Base-by-base conservation (phyloP, 2,329 filamentous ascomycete species). In the Monosporascus sp. region DNA sequence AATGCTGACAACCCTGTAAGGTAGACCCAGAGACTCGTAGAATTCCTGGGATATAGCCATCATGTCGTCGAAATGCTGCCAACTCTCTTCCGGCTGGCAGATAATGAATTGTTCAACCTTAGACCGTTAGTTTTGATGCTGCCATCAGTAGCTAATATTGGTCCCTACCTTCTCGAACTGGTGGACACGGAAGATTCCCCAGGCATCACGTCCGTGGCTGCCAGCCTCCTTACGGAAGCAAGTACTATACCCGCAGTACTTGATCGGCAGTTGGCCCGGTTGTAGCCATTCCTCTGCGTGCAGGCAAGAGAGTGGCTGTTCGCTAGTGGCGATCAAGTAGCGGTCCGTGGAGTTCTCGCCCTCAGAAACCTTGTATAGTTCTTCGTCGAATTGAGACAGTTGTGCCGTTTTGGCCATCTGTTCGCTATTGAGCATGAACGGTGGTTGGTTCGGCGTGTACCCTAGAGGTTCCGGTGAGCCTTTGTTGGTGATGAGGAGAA, bases 331-430 rank as follows among this genome's bases (percentile, higher is more conserved):
- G 62, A 81, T 81, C 14, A 81, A 72, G 62, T 87, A 86, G 76
- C 97, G 97, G 75, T 97, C 94, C 49, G 88, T 90, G 64, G 90
- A 84, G 59, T 90, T 85, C 63, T 95, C 91, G 55, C 90, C 89
- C 69, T 88, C 88, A 61, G 93, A 85, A 24, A 99, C 93, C 76
- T 97, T 97, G 81, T 99, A 99, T 50, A 99, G 78, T 72, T 97
- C 93, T 71, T 97, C 94, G 67, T 99, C 94, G 66, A 99, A 99
- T 66, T 97, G 89, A 62, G 94, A 91, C 26, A 99, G 84, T 74
- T 99, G 94, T 2, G 94, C 94, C 0, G 94, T 99, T 79, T 97
- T 97, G 56, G 89, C 92, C 94, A 99, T 99, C 70, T 91, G 87
- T 49, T 96, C 89, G 72, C 31, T 35, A 14, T 89, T 89, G 58